These are phyloP conservation scores for Diutina catenulata DNA, from an alignment of 1,139 yeast genomes.

Conservation along the genomic window DNA sequence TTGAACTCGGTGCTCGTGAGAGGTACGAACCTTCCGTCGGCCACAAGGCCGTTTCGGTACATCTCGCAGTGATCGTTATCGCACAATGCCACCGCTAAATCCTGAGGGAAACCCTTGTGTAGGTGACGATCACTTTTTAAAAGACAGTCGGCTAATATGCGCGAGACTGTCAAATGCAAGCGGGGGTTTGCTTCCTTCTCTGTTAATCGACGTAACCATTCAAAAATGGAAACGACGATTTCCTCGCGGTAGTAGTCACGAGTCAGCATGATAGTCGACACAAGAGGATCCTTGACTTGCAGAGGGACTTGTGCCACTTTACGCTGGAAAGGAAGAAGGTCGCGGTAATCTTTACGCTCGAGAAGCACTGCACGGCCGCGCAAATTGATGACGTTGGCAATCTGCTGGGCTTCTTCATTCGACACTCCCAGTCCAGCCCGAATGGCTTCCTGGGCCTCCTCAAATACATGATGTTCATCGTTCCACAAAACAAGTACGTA, in stretches of 20 bases:
- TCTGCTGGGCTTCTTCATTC: constrained; percentile 16
- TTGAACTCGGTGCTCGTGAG: constrained; percentile 16
- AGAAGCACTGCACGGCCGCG: constrained; percentile 21
- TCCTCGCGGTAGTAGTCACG: constrained; percentile 38
- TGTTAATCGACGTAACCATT: too few species aligned
- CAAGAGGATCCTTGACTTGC: constrained; percentile 34
- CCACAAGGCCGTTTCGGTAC: constrained; percentile 22
- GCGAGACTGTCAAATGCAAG: constrained; percentile 15
- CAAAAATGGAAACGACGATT: constrained; percentile 27
- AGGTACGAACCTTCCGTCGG: constrained; percentile 15
- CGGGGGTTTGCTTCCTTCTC: constrained; percentile 28
- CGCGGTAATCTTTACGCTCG: constrained; percentile 10
- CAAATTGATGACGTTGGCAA: constrained; percentile 24
- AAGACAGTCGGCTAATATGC: constrained; percentile 15
- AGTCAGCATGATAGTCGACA: constrained; percentile 41
- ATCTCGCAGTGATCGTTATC: constrained; percentile 13
- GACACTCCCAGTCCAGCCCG: constrained; percentile 21
- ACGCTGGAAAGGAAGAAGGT: constrained; percentile 14
- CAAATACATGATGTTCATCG: constrained; percentile 57
- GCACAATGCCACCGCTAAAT: constrained; percentile 10
- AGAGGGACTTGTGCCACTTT: constrained; percentile 24
- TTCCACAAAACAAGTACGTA: constrained; percentile 55
- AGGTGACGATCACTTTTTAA: constrained; percentile 18
- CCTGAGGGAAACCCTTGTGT: constrained; percentile 17
- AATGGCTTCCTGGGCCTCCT: constrained; percentile 32